phyloP scores from a whole-genome alignment of 2,329 filamentous ascomycete species.

The Aspergillus terreus region DNA sequence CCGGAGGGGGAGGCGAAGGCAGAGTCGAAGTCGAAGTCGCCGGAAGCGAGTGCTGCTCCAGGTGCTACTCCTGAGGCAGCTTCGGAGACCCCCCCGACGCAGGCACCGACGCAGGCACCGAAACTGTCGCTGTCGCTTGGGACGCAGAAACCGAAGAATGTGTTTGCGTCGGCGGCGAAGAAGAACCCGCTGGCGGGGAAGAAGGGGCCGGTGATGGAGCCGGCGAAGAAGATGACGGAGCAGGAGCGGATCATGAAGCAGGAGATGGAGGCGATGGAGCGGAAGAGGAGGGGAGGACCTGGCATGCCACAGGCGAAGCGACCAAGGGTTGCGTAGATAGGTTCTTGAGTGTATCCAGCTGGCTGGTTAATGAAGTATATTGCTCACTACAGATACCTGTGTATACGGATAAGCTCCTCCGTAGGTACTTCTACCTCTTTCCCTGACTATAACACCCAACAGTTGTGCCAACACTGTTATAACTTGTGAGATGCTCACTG shows the following conservation, averaged over 20 bases:
- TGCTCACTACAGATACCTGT: too few species aligned
- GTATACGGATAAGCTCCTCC: too few species aligned
- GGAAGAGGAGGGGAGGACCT: constrained; percentile 51
- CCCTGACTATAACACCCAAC: too few species aligned
- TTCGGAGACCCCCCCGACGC: constrained; percentile 11
- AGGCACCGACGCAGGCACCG: constrained; percentile 18
- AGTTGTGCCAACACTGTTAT: too few species aligned
- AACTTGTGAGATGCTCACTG: too few species aligned
- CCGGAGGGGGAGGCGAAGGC: constrained; percentile 15
- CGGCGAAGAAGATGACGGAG: constrained; percentile 81
- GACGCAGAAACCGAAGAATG: constrained; percentile 55
- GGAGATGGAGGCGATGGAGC: constrained; percentile 60
- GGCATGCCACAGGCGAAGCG: constrained; percentile 33
- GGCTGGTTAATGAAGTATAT: too few species aligned
- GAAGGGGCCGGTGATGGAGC: constrained; percentile 56
- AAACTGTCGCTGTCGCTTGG: constrained; percentile 63
- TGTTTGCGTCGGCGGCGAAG: constrained; percentile 60
- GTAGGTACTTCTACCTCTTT: too few species aligned
- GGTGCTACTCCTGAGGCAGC: constrained; percentile 8
- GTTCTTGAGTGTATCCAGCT: not conserved
- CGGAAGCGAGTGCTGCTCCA: constrained; percentile 15
- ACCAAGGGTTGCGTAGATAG: constrained; percentile 28
- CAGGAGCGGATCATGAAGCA: constrained; percentile 86
- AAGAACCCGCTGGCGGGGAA: constrained; percentile 71
- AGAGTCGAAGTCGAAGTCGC: constrained; percentile 9